A percentile compares a stretch with the other conserved stretches of the same genome.
These are phyloP conservation scores for Eucalyptus erythrocorys DNA, from an alignment of 345 rosid genomes.

Conservation along the genomic window DNA sequence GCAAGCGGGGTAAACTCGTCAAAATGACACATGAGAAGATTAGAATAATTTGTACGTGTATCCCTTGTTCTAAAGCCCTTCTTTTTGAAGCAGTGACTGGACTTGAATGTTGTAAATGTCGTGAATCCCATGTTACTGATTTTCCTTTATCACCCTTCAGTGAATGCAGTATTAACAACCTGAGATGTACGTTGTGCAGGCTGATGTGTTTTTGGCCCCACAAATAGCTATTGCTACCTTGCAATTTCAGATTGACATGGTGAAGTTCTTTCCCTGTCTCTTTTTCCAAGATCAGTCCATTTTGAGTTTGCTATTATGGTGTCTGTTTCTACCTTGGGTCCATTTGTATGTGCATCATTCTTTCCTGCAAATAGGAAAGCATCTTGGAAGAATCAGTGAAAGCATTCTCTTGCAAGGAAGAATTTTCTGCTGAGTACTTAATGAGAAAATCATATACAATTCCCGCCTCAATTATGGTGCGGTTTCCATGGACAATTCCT, in stretches of 20 bases:
- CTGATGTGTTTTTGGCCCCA: conserved; percentile 53
- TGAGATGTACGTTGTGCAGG: conserved; percentile 9
- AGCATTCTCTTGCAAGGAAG: neutral
- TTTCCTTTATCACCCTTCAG: neutral
- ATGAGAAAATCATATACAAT: neutral
- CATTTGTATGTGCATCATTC: neutral
- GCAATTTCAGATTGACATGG: conserved; percentile 36
- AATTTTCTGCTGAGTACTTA: neutral
- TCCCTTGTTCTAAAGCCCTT: neutral
- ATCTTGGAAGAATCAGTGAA: neutral
- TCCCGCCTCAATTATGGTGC: neutral
- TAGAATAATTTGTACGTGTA: neutral
- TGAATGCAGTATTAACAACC: neutral
- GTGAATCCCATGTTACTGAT: neutral
- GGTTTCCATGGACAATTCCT: neutral
- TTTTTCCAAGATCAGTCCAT: neutral
- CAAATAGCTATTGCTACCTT: conserved; percentile 21
- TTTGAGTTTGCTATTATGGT: neutral
- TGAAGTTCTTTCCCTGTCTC: neutral
- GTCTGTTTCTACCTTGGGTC: neutral
- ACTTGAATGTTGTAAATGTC: neutral
- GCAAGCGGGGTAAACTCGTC: neutral
- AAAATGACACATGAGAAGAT: neutral
- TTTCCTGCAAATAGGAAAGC: neutral
- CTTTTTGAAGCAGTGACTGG: neutral